Percentiles rank a stretch among this genome's conserved stretches.
Conservation (phyloP, 352 stramenopile species). For the Globisporangium cederbergense region DNA sequence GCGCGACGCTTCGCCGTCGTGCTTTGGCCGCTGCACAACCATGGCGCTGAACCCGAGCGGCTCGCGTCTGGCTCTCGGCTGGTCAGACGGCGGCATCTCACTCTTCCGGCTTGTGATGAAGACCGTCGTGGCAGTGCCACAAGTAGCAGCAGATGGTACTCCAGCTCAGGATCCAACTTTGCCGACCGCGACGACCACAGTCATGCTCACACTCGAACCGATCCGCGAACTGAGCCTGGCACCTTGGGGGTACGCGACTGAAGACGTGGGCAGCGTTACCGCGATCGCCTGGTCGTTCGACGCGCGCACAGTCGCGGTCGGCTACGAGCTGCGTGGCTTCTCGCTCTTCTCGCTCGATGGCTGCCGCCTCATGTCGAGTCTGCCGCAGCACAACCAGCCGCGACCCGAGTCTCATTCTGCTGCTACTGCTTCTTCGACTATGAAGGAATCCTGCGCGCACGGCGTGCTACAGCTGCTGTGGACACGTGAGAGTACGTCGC, state of each 20-base stretch:
- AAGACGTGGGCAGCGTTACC: constrained; percentile 58
- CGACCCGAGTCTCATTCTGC: constrained; percentile 19
- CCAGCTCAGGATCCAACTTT: background rate
- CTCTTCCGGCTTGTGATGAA: constrained; percentile 54
- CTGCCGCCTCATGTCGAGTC: constrained; percentile 77
- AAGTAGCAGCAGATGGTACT: background rate
- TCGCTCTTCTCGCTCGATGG: constrained; percentile 78
- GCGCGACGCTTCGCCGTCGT: constrained; percentile 22
- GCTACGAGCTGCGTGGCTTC: constrained; percentile 72
- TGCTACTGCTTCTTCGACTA: constrained; percentile 5
- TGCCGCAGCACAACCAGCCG: constrained; percentile 74
- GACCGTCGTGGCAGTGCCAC: background rate
- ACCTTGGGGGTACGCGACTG: constrained; percentile 54
- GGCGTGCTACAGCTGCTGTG: constrained; percentile 62
- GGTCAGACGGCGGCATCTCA: constrained; percentile 68
- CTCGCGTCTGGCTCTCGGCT: constrained; percentile 58
- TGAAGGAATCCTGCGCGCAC: constrained; percentile 60
- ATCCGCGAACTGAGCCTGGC: constrained; percentile 59
- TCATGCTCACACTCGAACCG: constrained; percentile 43
- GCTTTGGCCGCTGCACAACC: constrained; percentile 45
- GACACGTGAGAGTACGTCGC: constrained; percentile 52
- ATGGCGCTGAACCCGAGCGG: constrained; percentile 44
- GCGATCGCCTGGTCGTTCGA: constrained; percentile 68
- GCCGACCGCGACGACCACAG: background rate
- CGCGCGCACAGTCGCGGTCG: constrained; percentile 51